Evolutionary conservation across 2,329 filamentous ascomycete species (phyloP), one percentile per base, ranked within the genome.

Genomic region (Aureobasidium lini): DNA sequence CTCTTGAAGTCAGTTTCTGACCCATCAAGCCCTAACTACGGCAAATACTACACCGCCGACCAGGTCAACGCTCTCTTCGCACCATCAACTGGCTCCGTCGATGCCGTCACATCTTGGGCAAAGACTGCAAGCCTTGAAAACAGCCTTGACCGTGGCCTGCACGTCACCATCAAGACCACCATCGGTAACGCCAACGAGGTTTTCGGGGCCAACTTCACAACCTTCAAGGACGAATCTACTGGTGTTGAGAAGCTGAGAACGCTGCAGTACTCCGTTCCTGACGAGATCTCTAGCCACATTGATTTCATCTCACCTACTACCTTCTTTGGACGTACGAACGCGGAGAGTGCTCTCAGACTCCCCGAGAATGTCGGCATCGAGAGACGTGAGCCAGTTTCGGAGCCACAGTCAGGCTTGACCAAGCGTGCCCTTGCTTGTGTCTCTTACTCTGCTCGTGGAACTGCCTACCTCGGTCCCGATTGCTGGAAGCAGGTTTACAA

Each of bases 1-100:
- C 48, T 58, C 44, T 29, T 56, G 56, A 59, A 9, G 48, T 37
- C 44, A 43, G 76, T 88, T 32, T 86, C 85, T 0, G 83, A 81
- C 0, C 85, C 85, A 1, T 76, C 75, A 31, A 78, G 84, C 64
- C 70, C 76, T 1, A 75, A 72, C 18, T 88, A 88, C 68, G 85
- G 85, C 37, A 74, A 79, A 64, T 82, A 87, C 65, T 72, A 88
- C 71, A 83, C 79, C 60, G 79, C 80, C n/a, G 77, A 84, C 36
- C 78, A 87, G 65, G 70, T 87, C 37, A 79, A 79, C 32, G 72
- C 75, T 0, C 75, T 82, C 58, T 72, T 85, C 40, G 79, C 79
- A 16, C 83, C 84, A 0, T 71, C 75, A 3, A 68, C 73, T 0
- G 73, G 77, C 23, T 77, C 79, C 3, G 77, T 77, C 13, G 67